These are phyloP conservation scores for Mangifera indica DNA, from an alignment of 345 rosid genomes.

Conservation along the genomic window DNA sequence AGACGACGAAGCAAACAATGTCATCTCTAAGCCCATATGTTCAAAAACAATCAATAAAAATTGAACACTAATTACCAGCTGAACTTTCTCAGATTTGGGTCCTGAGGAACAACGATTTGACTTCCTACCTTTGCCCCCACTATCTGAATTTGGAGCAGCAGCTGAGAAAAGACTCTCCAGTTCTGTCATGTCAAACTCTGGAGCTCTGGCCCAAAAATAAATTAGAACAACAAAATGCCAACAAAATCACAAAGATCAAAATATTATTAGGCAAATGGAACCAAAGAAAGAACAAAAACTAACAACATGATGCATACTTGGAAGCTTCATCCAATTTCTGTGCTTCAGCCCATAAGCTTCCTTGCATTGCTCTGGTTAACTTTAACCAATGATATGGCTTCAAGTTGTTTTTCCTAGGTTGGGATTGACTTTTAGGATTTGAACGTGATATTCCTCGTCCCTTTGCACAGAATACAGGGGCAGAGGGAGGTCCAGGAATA, in stretches of 20 bases:
- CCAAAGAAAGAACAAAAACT: constrained; percentile 1
- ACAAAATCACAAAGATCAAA: constrained; percentile 1
- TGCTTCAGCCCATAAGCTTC: constrained; percentile 86
- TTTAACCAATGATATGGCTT: constrained; percentile 90
- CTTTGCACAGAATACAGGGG: constrained; percentile 39
- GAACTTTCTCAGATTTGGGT: constrained; percentile 69
- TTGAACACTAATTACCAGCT: constrained; percentile 62
- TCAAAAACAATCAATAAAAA: constrained; percentile 1
- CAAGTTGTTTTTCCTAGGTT: constrained; percentile 59
- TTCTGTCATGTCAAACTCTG: constrained; percentile 75
- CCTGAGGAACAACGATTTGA: constrained; percentile 53
- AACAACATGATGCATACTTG: constrained; percentile 40
- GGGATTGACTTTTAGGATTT: constrained; percentile 46
- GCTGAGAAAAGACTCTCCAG: constrained; percentile 80
- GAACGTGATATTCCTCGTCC: constrained; percentile 48
- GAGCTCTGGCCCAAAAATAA: constrained; percentile 51
- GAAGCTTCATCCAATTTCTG: constrained; percentile 74
- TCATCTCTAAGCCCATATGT: not conserved
- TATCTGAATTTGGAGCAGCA: constrained; percentile 48
- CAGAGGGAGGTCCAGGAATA: constrained; percentile 60
- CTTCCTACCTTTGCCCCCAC: constrained; percentile 41
- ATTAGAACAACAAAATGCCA: constrained; percentile 18
- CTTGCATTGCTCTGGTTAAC: constrained; percentile 81
- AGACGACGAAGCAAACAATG: not conserved
- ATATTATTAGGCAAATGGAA: constrained; percentile 9